Evolutionary conservation across 306 rosid genomes (phyloP), one percentile per base, ranked within the genome.

Genomic region (Corylus americana): DNA sequence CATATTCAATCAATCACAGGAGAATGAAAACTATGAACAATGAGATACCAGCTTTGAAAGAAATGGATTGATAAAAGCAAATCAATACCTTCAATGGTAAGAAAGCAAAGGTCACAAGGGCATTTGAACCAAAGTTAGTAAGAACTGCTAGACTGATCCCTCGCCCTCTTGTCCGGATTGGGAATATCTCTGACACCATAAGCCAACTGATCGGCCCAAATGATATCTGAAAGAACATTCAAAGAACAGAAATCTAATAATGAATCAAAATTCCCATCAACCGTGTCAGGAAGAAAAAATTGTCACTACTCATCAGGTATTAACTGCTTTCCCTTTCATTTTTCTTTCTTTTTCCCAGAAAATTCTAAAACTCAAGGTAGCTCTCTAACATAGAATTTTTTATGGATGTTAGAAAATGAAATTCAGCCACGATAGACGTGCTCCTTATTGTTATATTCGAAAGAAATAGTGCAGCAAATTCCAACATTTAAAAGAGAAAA

Each of bases 151-250:
- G 93, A 80, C 99, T 95, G 59, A 92, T 95, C 80, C 98, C 98
- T 59, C 90, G 87, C 77, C 98, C 98, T 89, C 98, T 92, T 4
- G 97, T 91, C 69, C 91, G 97, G 74, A 92, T 83, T 3, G 98
- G 97, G 83, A 95, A 95, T 72, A 95, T 79, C 86, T 92, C 97
- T 1, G 98, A 95, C 78, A 92, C 98, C 98, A 95, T 91, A 54
- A 95, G 97, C 97, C 98, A 95, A 81, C 98, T 92, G 81, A 95
- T 92, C 22, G 98, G 98, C 78, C 98, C 98, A 84, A 95, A 92
- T 68, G 98, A 95, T 85, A 95, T 91, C 98, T 95, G 97, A 81
- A 78, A 88, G 58, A 48, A 11, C 59, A 85, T 75, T 70, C 44
- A 73, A 74, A 64, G 13, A 76, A 74, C 5, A 48, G 25, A 71